Percentiles rank a stretch among this genome's conserved stretches.
These are phyloP conservation scores for Cryptosporidium tyzzeri DNA, from an alignment of 169 alveolate genomes.

Conservation along the genomic window DNA sequence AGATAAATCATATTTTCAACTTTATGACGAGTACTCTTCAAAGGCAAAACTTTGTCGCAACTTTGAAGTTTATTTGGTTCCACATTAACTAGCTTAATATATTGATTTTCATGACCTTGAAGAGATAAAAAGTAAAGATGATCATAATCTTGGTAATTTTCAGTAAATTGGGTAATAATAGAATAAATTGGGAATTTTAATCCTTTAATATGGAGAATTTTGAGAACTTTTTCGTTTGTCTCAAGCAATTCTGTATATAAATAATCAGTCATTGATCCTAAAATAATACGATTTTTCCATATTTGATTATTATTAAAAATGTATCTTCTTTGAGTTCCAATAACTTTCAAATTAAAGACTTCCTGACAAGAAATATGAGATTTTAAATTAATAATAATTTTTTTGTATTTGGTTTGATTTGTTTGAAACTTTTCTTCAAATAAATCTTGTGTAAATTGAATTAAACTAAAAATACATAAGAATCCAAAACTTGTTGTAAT, in stretches of 20 bases:
- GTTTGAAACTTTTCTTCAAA: background rate
- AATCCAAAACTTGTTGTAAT: background rate
- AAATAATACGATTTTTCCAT: slow-evolving; percentile 24
- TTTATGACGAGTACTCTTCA: background rate
- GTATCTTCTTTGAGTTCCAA: background rate
- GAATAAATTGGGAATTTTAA: slow-evolving; percentile 25
- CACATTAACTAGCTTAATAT: background rate
- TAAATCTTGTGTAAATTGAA: background rate
- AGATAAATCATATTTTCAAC: slow-evolving; percentile 40
- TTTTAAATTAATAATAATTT: background rate
- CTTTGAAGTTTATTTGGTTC: background rate
- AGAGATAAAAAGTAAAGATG: background rate
- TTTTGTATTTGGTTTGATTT: background rate
- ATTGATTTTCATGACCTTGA: background rate
- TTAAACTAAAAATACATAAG: background rate
- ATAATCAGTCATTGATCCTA: background rate
- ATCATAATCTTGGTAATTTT: background rate
- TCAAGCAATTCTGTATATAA: slow-evolving; percentile 26
- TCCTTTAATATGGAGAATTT: background rate
- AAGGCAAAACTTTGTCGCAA: slow-evolving; percentile 18
- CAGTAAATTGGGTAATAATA: slow-evolving; percentile 12
- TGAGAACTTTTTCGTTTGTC: background rate
- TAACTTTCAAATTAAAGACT: slow-evolving; percentile 25
- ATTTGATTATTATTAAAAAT: background rate
- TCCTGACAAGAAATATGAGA: background rate